Conservation (phyloP, 345 rosid genomes). For the Durio zibethinus region DNA sequence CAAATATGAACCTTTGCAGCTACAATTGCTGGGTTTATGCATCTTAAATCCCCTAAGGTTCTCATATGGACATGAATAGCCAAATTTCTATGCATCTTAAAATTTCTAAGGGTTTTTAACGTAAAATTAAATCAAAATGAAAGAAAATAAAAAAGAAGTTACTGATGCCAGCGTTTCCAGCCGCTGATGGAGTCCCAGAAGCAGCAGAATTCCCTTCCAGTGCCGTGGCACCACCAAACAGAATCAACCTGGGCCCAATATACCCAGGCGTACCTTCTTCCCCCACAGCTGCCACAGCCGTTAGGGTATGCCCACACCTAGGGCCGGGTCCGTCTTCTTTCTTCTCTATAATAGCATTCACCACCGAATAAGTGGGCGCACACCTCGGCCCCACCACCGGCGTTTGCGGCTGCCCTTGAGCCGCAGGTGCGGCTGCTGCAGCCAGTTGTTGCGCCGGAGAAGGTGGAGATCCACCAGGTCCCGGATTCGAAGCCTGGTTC, state of each 20-base stretch:
- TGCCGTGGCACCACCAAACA: conserved; percentile 97
- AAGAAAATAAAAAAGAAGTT: conserved; percentile 28
- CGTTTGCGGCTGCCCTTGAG: conserved; percentile 30
- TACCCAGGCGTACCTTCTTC: conserved; percentile 81
- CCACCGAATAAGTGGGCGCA: conserved; percentile 82
- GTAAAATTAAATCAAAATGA: background rate
- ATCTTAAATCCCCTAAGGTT: background rate
- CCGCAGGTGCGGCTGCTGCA: conserved; percentile 25
- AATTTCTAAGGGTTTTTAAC: background rate
- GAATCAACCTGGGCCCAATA: conserved; percentile 84
- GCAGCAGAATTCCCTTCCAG: conserved; percentile 93
- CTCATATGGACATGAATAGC: background rate
- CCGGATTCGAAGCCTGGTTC: conserved; percentile 37
- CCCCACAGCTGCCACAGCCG: conserved; percentile 90
- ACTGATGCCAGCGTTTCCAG: conserved; percentile 98
- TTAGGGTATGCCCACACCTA: conserved; percentile 92
- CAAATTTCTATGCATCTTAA: background rate
- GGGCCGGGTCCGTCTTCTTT: conserved; percentile 98
- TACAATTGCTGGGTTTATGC: background rate
- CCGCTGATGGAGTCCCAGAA: conserved; percentile 84
- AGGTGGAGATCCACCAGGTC: conserved; percentile 30
- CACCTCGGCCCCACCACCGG: conserved; percentile 76
- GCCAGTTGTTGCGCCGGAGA: conserved; percentile 30
- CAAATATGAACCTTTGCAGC: background rate
- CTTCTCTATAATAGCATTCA: conserved; percentile 77